Percentiles rank a stretch among this genome's conserved stretches.
Conservation (phyloP, 306 rosid species). For the Vachellia pachyceras region DNA sequence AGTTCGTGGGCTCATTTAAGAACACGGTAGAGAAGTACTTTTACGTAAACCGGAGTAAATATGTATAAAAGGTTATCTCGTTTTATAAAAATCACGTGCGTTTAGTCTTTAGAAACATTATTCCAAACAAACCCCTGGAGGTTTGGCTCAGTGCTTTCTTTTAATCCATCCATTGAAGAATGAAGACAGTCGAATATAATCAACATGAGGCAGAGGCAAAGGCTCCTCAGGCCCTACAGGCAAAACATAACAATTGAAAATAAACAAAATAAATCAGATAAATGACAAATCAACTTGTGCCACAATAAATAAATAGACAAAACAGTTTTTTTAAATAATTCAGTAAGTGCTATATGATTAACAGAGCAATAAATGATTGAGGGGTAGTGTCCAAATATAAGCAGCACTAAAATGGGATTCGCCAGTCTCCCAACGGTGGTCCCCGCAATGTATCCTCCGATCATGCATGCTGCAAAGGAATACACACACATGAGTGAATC, state of each 20-base stretch:
- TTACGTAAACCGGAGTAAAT: too few species aligned
- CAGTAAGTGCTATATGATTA: neutral
- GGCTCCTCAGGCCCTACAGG: neutral
- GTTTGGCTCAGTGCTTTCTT: neutral
- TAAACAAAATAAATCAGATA: neutral
- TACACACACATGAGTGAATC: neutral
- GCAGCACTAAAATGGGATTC: neutral
- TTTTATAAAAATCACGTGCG: too few species aligned
- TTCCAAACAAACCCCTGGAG: too few species aligned
- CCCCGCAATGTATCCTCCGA: slow-evolving; percentile 7
- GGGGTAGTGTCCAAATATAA: neutral
- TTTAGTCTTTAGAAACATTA: too few species aligned
- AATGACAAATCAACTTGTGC: neutral
- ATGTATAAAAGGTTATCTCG: too few species aligned
- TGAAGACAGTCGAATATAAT: too few species aligned
- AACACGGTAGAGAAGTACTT: too few species aligned
- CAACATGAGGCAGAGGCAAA: neutral
- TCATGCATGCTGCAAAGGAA: slow-evolving; percentile 14
- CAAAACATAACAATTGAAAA: neutral
- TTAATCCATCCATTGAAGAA: neutral
- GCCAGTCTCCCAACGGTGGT: neutral
- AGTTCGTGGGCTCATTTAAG: too few species aligned
- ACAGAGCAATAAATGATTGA: neutral
- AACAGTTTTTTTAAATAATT: too few species aligned
- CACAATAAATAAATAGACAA: too few species aligned